These are phyloP conservation scores for Phoenix roebelenii DNA, from an alignment of 176 grass and related monocot species.

Conservation along the genomic window DNA sequence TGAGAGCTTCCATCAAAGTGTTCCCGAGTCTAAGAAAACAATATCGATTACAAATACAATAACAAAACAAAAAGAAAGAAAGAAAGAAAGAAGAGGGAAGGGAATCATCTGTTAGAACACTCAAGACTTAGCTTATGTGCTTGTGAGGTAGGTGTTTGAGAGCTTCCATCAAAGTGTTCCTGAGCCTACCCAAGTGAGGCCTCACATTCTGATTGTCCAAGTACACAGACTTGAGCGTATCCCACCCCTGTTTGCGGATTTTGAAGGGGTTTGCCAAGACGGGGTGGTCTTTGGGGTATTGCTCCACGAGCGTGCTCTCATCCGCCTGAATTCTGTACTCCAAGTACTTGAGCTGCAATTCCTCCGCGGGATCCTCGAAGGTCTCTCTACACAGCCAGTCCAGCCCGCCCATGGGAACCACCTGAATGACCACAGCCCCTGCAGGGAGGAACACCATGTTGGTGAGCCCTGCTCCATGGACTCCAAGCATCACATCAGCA, in stretches of 20 bases:
- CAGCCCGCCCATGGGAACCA: conserved; percentile 71
- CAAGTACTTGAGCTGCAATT: conserved; percentile 76
- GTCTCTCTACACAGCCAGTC: conserved; percentile 60
- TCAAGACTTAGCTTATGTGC: too few relatives aligned
- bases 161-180: conserved; percentile 50
- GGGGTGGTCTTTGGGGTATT: conserved; percentile 50
- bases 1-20: conserved; percentile 49
- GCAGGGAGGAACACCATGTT: conserved; percentile 77
- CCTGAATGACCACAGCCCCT: conserved; percentile 52
- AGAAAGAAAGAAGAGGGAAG: too few relatives aligned
- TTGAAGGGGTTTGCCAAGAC: conserved; percentile 31
- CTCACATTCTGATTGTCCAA: conserved; percentile 65
- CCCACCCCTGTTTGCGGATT: too few relatives aligned
- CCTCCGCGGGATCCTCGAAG: conserved; percentile 49
- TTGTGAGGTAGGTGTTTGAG: conserved; percentile 31
- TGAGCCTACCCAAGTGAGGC: conserved; percentile 53
- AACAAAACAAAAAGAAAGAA: too few relatives aligned
- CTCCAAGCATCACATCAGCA: conserved; percentile 64
- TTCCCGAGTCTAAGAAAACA: conserved; percentile 33
- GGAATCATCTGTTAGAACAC: too few relatives aligned
- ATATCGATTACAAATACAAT: too few relatives aligned
- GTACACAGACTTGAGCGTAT: conserved; percentile 37
- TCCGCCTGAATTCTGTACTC: conserved; percentile 53
- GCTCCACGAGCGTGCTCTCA: conserved; percentile 75
- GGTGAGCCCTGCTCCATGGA: conserved; percentile 83